phyloP scores from a whole-genome alignment of 148 eudicot genomes.

The Beta vulgaris region DNA sequence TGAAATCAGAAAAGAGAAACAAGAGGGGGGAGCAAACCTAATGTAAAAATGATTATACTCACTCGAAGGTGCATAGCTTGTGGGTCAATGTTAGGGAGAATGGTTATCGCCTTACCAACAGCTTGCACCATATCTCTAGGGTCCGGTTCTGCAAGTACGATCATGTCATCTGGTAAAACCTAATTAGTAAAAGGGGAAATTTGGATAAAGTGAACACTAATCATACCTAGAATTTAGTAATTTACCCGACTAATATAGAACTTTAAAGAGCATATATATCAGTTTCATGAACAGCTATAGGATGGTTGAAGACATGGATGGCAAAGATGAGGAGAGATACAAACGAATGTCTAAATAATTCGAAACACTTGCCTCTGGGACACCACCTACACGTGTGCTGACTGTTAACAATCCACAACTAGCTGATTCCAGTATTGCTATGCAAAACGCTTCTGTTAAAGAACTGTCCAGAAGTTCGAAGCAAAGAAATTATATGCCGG shows the following conservation, averaged over 20 bases:
- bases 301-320: not conserved
- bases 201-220: not conserved
- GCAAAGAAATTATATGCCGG: constrained; percentile 9
- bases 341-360: not conserved
- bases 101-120: constrained; percentile 71
- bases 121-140: constrained; percentile 79
- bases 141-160: constrained; percentile 95
- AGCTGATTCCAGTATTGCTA: constrained; percentile 98
- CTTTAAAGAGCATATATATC: not conserved
- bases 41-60: constrained; percentile 26
- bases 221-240: not conserved
- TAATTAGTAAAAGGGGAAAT: constrained; percentile 20
- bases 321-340: not conserved
- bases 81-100: constrained; percentile 87
- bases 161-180: constrained; percentile 98
- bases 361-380: constrained; percentile 70
- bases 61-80: constrained; percentile 87
- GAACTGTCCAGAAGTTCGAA: constrained; percentile 52
- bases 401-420: constrained; percentile 96
- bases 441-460: constrained; percentile 97
- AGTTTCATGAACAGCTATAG: not conserved
- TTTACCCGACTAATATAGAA: not conserved
- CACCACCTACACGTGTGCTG: constrained; percentile 97
- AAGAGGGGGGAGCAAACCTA: not conserved
- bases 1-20: not conserved